Evolutionary conservation across 129 eudicot species (phyloP).

Genomic region (Lactuca saligna): DNA sequence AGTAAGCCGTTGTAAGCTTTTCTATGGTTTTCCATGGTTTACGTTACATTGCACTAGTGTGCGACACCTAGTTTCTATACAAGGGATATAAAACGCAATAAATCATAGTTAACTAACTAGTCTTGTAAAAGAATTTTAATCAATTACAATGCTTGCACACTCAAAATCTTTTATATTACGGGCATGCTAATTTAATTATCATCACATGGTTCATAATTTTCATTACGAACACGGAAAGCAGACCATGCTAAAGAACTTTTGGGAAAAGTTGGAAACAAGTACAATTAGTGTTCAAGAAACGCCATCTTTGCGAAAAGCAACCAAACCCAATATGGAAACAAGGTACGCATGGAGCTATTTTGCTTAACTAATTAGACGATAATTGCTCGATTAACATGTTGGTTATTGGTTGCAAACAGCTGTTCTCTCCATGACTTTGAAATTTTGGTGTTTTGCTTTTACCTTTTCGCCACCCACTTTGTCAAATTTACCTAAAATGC

Average conservation of each 20-base stretch:
- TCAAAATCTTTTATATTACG: not conserved
- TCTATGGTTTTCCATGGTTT: too few species aligned
- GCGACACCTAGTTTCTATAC: too few species aligned
- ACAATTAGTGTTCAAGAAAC: slow-evolving; percentile 18
- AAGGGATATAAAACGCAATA: too few species aligned
- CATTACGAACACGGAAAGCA: slow-evolving; percentile 9
- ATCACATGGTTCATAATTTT: slow-evolving; percentile 9
- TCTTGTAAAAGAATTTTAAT: not conserved
- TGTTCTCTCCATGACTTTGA: slow-evolving; percentile 1
- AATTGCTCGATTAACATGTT: not conserved
- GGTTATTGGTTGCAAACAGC: slow-evolving; percentile 8
- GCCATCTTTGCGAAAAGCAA: not conserved
- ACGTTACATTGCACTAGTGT: too few species aligned
- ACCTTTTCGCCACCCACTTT: not conserved
- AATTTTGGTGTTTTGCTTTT: not conserved
- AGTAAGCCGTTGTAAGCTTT: too few species aligned
- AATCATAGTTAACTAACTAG: too few species aligned
- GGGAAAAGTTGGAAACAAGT: not conserved
- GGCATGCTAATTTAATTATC: slow-evolving; percentile 5
- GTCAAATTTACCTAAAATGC: not conserved
- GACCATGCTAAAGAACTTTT: slow-evolving; percentile 14
- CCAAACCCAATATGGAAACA: slow-evolving; percentile 5
- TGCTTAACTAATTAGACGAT: not conserved
- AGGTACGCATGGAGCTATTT: not conserved
- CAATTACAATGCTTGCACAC: not conserved